Evolutionary conservation across 2,329 filamentous ascomycete genomes (phyloP), one percentile per base, ranked within the genome.

Genomic region (Coccinonectria pachysandricola): DNA sequence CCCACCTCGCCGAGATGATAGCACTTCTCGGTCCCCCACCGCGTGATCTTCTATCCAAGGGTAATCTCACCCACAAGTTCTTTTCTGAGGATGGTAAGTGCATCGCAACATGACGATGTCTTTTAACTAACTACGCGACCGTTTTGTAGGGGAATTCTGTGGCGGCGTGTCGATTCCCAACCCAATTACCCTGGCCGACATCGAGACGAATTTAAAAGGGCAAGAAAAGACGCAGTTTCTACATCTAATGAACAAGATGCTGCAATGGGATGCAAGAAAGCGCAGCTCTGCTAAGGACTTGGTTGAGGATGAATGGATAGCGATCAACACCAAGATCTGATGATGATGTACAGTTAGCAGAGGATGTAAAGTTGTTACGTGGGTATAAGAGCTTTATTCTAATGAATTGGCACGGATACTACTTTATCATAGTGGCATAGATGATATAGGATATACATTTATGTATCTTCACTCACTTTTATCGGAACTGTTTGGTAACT

Each of bases 1-100:
- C 59, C 0, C 63, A 65, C 39, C 56, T 69, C 12, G 60, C 62
- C 2, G 60, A 68, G 31, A 65, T 68, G 3, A 55, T 64, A 9
- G 47, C 36, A 5, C 40, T 68, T 4, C 55, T 69, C 21, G 64
- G 63, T 0, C 49, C 47, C 1, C 61, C 62, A 2, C 58, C 61
- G 2, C 27, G 37, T 2, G 37, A 33, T 3, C 42, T 65, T 4
- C 44, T 62, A 40, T 28, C 37, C 0, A 42, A 24, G 8, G 56
- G 54, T 2, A 37, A 42, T 5, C 28, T 39, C 6, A 56, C 28
- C 1, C 19, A 31, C 1, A 57, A 55, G 23, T 64, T 60, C 41
- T 64, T 62, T 26, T 48, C 53, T 0, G 34, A 49, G 4, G 25
- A 50, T 29, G 57, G 56, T 53, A 48, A 30, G 32, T 27, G 11